These are phyloP conservation scores for Gypsophila paniculata DNA, from an alignment of 179 eudicot genomes.

Conservation along the genomic window DNA sequence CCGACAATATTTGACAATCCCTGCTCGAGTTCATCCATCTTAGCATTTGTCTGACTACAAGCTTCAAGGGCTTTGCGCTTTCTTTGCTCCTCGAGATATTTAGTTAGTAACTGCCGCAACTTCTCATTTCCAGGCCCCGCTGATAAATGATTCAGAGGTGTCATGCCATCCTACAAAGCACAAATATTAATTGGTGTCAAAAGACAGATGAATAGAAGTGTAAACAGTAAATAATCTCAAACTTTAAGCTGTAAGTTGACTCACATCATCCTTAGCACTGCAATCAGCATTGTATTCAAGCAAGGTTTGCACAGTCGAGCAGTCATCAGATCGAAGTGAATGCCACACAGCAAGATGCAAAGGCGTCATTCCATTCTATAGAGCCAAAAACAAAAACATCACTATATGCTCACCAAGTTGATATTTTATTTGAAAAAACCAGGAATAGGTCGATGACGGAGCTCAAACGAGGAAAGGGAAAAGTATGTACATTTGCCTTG, in stretches of 20 bases:
- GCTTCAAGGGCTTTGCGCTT: conserved; percentile 77
- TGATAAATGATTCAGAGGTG: conserved; percentile 80
- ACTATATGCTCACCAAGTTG: not conserved
- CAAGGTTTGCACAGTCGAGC: conserved; percentile 69
- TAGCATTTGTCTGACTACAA: conserved; percentile 79
- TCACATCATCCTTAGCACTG: conserved; percentile 77
- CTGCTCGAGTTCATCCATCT: conserved; percentile 85
- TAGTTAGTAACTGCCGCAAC: conserved; percentile 51
- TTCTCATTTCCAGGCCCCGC: conserved; percentile 75
- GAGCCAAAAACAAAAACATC: conserved; percentile 8
- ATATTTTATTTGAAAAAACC: too few species aligned
- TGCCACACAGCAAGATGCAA: conserved; percentile 98
- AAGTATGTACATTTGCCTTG: conserved; percentile 68
- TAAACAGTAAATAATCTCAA: not conserved
- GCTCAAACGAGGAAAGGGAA: not conserved
- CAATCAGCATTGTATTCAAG: conserved; percentile 83
- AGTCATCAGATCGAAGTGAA: conserved; percentile 65
- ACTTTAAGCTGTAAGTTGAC: conserved; percentile 12
- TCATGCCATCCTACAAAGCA: conserved; percentile 62
- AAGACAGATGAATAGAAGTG: conserved; percentile 9
- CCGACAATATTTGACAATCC: conserved; percentile 71
- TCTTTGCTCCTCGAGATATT: conserved; percentile 74
- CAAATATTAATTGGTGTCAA: not conserved
- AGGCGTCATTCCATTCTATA: conserved; percentile 98
- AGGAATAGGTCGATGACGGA: too few species aligned